Percentiles rank a stretch among this genome's conserved stretches.
These are phyloP conservation scores for Stephanocyclus meneghinianus DNA, from an alignment of 352 stramenopile species.

Conservation along the genomic window DNA sequence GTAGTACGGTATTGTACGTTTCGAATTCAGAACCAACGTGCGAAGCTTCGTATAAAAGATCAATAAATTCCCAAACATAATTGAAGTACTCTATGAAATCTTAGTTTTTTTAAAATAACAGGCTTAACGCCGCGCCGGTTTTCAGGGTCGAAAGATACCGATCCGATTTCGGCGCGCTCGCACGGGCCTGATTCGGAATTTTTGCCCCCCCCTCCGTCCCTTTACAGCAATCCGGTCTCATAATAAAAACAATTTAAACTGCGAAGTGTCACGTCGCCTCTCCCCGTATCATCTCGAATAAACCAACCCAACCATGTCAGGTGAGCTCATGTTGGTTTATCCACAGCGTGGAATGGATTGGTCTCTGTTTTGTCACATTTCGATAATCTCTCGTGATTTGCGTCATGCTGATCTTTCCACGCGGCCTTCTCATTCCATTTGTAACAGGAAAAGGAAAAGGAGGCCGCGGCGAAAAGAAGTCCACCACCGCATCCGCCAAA, in stretches of 20 bases:
- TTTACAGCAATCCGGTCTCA: neutral
- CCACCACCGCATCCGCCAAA: conserved; percentile 81
- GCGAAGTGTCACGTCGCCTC: neutral
- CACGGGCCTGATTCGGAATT: neutral
- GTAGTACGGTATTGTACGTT: neutral
- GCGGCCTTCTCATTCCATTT: neutral
- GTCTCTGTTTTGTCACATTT: neutral
- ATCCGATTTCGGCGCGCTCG: neutral
- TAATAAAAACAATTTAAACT: neutral
- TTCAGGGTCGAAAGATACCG: conserved; percentile 1
- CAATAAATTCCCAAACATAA: neutral
- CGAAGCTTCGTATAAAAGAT: no score
- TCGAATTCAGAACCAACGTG: no score
- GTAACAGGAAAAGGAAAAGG: conserved; percentile 72
- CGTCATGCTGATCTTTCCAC: neutral
- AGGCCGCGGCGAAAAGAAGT: conserved; percentile 70
- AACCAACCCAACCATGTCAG: conserved; percentile 10
- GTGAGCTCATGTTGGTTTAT: neutral
- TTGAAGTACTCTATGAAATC: conserved; percentile 14
- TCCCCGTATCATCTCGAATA: neutral
- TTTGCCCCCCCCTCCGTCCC: neutral
- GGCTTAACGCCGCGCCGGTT: neutral
- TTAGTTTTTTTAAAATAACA: neutral
- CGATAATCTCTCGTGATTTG: neutral
- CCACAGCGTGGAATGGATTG: no score